phyloP scores from a whole-genome alignment of 2,329 filamentous ascomycete species.

The Aspergillus versicolor region DNA sequence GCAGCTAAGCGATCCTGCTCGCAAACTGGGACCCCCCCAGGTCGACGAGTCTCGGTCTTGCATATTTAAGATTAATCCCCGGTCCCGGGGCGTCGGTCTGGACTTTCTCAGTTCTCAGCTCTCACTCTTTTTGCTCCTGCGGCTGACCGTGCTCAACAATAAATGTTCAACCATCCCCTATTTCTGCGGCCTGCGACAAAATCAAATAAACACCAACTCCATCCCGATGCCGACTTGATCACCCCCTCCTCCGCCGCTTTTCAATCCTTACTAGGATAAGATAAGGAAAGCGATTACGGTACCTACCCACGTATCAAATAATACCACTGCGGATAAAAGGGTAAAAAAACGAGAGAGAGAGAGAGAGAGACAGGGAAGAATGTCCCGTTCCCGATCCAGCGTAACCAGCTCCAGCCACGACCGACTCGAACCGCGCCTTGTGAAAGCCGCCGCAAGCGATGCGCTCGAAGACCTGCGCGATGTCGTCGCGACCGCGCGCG shows the following conservation, averaged over 20 bases:
- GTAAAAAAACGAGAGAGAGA: background rate
- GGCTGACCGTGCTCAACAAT: too few relatives aligned
- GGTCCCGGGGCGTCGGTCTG: background rate
- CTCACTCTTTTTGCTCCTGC: background rate
- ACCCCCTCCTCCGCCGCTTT: background rate
- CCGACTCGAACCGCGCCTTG: slow-evolving; percentile 43
- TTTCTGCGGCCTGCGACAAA: background rate
- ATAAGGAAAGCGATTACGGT: background rate
- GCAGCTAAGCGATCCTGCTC: slow-evolving; percentile 7
- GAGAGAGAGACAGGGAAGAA: background rate
- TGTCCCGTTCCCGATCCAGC: slow-evolving; percentile 32
- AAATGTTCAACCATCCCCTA: too few relatives aligned
- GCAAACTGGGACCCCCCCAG: background rate
- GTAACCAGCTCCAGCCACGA: slow-evolving; percentile 33
- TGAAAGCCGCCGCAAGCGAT: slow-evolving; percentile 41
- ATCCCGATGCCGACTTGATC: background rate
- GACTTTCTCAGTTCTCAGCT: background rate
- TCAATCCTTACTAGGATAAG: background rate
- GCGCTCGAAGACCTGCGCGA: slow-evolving; percentile 32
- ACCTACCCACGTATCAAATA: too few relatives aligned
- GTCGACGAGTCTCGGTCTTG: background rate
- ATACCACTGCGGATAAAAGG: background rate
- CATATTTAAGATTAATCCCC: slow-evolving; percentile 3
- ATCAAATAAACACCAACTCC: background rate
- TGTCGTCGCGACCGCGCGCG: slow-evolving; percentile 33